These are phyloP conservation scores for Mycena haematopus DNA, from an alignment of 768 basidiomycete genomes.

Conservation along the genomic window DNA sequence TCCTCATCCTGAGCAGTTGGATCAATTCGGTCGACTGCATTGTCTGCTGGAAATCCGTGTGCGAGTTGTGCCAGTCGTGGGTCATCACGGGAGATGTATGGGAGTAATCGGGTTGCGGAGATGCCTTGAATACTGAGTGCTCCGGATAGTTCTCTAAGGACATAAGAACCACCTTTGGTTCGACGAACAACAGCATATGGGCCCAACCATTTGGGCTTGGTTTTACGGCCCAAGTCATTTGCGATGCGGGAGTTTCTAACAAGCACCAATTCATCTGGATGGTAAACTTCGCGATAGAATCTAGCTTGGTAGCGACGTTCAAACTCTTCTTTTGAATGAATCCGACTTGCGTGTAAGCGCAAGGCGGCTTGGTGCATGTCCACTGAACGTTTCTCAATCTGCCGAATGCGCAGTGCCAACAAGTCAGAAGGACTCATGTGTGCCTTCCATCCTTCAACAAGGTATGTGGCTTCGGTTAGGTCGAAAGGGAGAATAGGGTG, in stretches of 20 bases:
- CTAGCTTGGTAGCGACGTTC: not conserved
- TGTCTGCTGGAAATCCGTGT: not conserved
- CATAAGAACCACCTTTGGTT: constrained; percentile 7
- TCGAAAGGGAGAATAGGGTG: constrained; percentile 40
- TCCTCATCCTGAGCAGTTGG: not conserved
- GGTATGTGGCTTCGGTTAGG: constrained; percentile 37
- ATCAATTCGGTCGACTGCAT: not conserved
- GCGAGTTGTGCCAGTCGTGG: not conserved
- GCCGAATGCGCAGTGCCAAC: constrained; percentile 32
- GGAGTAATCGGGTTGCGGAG: not conserved
- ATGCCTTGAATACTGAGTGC: constrained; percentile 10
- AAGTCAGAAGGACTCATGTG: constrained; percentile 28
- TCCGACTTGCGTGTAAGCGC: not conserved
- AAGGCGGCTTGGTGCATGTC: not conserved
- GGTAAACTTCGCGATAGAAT: not conserved
- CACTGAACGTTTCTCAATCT: constrained; percentile 27
- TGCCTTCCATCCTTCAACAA: constrained; percentile 29
- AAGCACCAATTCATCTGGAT: not conserved
- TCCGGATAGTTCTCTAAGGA: constrained; percentile 9
- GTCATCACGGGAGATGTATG: constrained; percentile 3
- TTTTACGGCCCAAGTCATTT: not conserved
- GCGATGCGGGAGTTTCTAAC: not conserved
- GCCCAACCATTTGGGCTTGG: constrained; percentile 4
- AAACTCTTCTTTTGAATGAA: not conserved
- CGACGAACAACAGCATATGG: constrained; percentile 12